Evolutionary conservation across 768 basidiomycete genomes (phyloP).

Genomic region (Ramaria sp.): DNA sequence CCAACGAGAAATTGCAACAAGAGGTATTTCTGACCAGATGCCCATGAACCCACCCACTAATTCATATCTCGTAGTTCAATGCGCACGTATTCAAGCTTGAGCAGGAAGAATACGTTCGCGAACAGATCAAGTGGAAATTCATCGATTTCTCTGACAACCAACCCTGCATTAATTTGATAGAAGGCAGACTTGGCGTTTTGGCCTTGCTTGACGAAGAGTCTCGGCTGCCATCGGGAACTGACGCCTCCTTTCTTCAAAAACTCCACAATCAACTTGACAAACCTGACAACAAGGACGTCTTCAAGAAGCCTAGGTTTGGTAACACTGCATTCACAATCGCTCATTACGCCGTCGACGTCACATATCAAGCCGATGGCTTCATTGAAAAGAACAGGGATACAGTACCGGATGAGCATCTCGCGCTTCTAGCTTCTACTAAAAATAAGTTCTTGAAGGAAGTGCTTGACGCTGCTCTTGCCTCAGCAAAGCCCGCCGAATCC

Average conservation of each 20-base stretch:
- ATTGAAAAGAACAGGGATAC: conserved; percentile 98
- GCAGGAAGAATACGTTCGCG: conserved; percentile 98
- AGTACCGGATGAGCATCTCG: conserved; percentile 96
- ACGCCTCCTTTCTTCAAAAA: conserved; percentile 88
- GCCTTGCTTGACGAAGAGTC: conserved; percentile 97
- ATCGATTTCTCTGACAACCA: conserved; percentile 99
- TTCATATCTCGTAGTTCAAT: conserved; percentile 59
- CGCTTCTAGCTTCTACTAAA: conserved; percentile 72
- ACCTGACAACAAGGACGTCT: conserved; percentile 76
- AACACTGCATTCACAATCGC: conserved; percentile 96
- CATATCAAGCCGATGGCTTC: conserved; percentile 97
- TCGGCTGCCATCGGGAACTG: conserved; percentile 86
- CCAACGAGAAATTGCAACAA: conserved; percentile 96
- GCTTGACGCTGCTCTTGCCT: conserved; percentile 78
- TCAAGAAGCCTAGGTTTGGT: conserved; percentile 98
- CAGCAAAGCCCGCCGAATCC: conserved; percentile 53
- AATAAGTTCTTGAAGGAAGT: conserved; percentile 94
- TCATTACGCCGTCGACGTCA: conserved; percentile 96
- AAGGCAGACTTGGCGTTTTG: conserved; percentile 92
- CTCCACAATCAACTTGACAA: conserved; percentile 77
- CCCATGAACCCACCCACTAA: neutral
- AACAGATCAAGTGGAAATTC: conserved; percentile 99
- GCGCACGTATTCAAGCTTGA: conserved; percentile 99
- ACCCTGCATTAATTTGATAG: conserved; percentile 96
- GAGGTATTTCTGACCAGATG: conserved; percentile 44